Conservation (phyloP, 176 grass and related monocot genomes). For the Oropetium thomaeum region DNA sequence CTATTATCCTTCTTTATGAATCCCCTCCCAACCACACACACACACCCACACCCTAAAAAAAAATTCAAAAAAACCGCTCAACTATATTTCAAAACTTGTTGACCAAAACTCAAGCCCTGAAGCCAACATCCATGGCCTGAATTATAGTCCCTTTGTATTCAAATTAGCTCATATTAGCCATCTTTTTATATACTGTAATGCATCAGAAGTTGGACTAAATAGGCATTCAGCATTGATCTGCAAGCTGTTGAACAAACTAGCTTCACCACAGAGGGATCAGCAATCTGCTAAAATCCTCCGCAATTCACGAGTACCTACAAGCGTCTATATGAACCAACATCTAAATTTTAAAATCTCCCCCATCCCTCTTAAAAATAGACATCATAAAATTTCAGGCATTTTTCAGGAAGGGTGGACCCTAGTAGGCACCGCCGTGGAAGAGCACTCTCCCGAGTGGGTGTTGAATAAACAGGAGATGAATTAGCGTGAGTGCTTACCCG, state of each 20-base stretch:
- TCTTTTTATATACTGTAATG: not conserved
- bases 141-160: not conserved
- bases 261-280: not conserved
- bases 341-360: too few relatives aligned
- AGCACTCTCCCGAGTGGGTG: not conserved
- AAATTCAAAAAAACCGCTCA: too few relatives aligned
- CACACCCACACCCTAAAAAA: too few relatives aligned
- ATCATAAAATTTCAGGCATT: not conserved
- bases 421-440: not conserved
- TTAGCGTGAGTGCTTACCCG: conserved; percentile 14
- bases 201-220: not conserved
- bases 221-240: not conserved
- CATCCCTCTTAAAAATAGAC: not conserved
- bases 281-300: not conserved
- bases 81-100: not conserved
- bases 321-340: too few relatives aligned
- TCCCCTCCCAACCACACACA: too few relatives aligned
- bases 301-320: not conserved
- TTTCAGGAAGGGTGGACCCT: conserved; percentile 10
- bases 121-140: not conserved
- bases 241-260: conserved; percentile 1
- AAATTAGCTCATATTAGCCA: not conserved
- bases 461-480: not conserved
- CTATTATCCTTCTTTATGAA: too few relatives aligned
- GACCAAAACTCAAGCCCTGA: not conserved